Evolutionary conservation across 2,329 filamentous ascomycete species (phyloP).

Genomic region (Fusarium mundagurra): DNA sequence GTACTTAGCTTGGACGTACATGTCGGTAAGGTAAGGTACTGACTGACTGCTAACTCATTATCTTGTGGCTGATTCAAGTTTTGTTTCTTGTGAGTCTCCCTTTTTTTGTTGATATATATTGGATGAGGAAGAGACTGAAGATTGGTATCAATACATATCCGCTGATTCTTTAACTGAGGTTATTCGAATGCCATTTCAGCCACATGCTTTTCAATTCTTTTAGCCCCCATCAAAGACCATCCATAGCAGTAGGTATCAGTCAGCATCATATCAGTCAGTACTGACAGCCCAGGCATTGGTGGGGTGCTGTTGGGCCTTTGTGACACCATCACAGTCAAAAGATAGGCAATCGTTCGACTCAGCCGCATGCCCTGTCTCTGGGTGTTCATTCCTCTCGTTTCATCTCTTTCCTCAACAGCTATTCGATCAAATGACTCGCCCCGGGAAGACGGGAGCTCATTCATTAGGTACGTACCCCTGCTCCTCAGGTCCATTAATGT

Average conservation of each 20-base stretch:
- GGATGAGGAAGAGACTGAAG: neutral
- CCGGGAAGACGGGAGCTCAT: neutral
- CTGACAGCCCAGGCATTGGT: constrained; percentile 14
- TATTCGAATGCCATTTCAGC: neutral
- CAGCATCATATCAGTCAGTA: neutral
- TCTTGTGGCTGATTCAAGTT: constrained; percentile 21
- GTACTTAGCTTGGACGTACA: neutral
- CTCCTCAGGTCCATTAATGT: neutral
- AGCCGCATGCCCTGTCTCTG: constrained; percentile 30
- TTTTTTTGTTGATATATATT: neutral
- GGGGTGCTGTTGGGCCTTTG: constrained; percentile 35
- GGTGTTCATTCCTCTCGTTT: constrained; percentile 26
- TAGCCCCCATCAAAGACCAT: neutral
- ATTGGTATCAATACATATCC: neutral
- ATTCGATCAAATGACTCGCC: neutral
- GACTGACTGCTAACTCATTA: neutral
- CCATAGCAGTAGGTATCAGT: neutral
- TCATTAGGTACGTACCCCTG: neutral
- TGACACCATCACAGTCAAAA: constrained; percentile 37
- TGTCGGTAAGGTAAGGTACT: neutral
- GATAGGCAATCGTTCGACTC: constrained; percentile 35
- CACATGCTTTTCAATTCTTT: neutral
- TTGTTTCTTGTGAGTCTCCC: constrained; percentile 26
- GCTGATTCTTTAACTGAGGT: neutral
- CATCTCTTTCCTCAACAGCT: neutral